These are phyloP conservation scores for Paecilomyces sp. DNA, from an alignment of 2,329 filamentous ascomycete species.

Conservation along the genomic window DNA sequence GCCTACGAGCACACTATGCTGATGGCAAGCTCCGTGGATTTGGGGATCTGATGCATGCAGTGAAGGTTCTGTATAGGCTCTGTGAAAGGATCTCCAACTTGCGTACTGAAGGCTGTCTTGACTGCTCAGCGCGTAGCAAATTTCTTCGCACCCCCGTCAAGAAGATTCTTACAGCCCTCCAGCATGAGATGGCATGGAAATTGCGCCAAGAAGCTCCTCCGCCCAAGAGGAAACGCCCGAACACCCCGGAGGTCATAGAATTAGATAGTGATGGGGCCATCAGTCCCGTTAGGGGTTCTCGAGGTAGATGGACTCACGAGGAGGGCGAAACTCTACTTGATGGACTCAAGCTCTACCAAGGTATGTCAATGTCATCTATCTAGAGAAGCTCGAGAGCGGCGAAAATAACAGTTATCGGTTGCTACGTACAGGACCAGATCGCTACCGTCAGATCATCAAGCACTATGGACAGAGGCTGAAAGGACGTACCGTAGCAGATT, in stretches of 20 bases:
- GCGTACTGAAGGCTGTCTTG: conserved; percentile 5
- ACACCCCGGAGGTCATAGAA: background rate
- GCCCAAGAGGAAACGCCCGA: background rate
- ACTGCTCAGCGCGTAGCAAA: conserved; percentile 1
- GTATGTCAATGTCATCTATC: background rate
- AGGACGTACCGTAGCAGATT: conserved; percentile 10
- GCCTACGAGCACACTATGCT: conserved; percentile 14
- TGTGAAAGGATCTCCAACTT: conserved; percentile 10
- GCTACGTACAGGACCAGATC: conserved; percentile 8
- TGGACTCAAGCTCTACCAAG: background rate
- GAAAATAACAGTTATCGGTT: background rate
- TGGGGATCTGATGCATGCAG: conserved; percentile 8
- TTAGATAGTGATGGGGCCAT: background rate
- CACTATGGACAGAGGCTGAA: conserved; percentile 7
- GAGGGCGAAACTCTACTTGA: background rate
- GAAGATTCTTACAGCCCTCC: conserved; percentile 7
- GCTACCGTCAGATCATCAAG: conserved; percentile 18
- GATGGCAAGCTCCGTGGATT: conserved; percentile 8
- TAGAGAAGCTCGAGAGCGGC: background rate
- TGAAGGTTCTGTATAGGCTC: conserved; percentile 10
- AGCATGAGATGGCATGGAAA: background rate
- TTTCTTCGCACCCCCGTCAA: conserved; percentile 5
- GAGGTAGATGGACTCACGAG: background rate
- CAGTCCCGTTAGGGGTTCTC: background rate
- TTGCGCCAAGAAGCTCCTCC: background rate